phyloP scores from a whole-genome alignment of 2,329 filamentous ascomycete genomes.

The Diaporthe eres region DNA sequence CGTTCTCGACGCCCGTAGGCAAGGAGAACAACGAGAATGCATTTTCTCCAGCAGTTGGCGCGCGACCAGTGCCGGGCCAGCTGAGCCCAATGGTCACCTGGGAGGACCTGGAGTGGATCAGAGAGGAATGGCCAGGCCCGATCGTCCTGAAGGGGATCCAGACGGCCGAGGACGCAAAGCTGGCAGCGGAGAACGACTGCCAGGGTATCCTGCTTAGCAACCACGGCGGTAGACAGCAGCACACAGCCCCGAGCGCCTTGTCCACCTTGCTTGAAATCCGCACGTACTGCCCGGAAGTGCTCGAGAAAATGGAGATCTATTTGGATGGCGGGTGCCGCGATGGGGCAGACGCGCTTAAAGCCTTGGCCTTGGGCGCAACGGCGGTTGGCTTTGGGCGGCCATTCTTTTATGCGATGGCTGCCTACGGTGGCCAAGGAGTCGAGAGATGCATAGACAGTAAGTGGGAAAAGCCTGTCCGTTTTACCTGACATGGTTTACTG shows the following conservation, averaged over 20 bases:
- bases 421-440: constrained; percentile 39
- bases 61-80: constrained; percentile 36
- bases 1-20: not conserved
- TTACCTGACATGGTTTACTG: not conserved
- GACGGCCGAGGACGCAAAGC: constrained; percentile 41
- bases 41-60: constrained; percentile 40
- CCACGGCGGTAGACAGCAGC: constrained; percentile 41
- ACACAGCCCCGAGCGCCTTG: constrained; percentile 38
- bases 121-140: constrained; percentile 48
- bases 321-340: constrained; percentile 69
- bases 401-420: constrained; percentile 55
- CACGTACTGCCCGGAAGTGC: constrained; percentile 63
- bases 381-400: constrained; percentile 63
- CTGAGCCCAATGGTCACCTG: constrained; percentile 41
- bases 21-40: constrained; percentile 33
- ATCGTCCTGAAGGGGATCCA: constrained; percentile 42
- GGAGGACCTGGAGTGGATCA: constrained; percentile 44
- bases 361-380: constrained; percentile 66
- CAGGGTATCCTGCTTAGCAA: constrained; percentile 43
- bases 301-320: constrained; percentile 65
- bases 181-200: constrained; percentile 38
- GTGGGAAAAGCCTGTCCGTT: constrained; percentile 32
- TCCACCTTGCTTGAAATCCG: constrained; percentile 66
- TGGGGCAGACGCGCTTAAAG: constrained; percentile 70
- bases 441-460: constrained; percentile 40